Evolutionary conservation across 257 asterid species (phyloP), one percentile per base, ranked within the genome.

Genomic region (Avicennia marina): DNA sequence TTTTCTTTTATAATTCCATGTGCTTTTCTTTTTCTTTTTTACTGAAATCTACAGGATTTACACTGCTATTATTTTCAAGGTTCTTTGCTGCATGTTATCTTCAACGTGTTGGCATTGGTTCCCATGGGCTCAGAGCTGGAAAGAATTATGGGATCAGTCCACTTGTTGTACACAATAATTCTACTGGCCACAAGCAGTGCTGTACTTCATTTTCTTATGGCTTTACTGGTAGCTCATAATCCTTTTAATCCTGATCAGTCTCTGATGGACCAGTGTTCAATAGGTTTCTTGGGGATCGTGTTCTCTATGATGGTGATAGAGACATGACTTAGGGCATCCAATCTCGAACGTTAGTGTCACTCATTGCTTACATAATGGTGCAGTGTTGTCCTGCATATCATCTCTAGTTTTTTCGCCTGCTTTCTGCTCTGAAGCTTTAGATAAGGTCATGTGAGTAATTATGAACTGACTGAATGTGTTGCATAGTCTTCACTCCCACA

Each of bases 81-180:
- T 44, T 88, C 97, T 53, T 26, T 93, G 61, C 77, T 93, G 45
- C 98, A 93, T 74, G 89, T 89, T 72, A 74, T 84, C 68, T 93
- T 93, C 79, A 93, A 93, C 75, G 89, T 93, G 98, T 18, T 89
- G 84, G 98, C 98, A 39, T 74, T 89, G 80, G 94, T 86, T 54
- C 97, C 98, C 51, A 75, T 93, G 86, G 98, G 98, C 51, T 83
- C 98, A 56, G 98, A 88, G 76, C 89, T 93, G 69, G 98, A 93
- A 79, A 84, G 97, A 76, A 82, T 93, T 52, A 89, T 89, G 97
- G 98, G 98, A 64, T 93, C 98, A 27, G 74, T 93, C 66, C 90
- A 96, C 65, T 66, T 86, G 79, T 59, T 79, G 63, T 86, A 80
- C 73, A 59, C 78, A 56, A 76, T 71, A 60, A 52, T 79, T 62